Base-by-base conservation (phyloP, 2,329 filamentous ascomycete species). In the Ophioceras dolichostomum region DNA sequence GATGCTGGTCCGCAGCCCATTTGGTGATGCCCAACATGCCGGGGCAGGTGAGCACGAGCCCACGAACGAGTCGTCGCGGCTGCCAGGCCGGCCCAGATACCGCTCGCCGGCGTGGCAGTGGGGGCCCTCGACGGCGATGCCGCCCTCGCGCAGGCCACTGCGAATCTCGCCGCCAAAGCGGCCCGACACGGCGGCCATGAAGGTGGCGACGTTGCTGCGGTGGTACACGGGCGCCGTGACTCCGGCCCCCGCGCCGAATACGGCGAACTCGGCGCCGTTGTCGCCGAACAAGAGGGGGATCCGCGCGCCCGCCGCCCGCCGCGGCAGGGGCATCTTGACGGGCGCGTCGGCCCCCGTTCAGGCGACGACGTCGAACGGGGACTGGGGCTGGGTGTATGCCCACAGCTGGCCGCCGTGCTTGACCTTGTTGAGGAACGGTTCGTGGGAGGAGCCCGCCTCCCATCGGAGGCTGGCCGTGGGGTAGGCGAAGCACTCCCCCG, bases 361-460 rank as follows among this genome's bases (percentile, higher is more conserved):
- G 4, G 74, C 75, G 1, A 78, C 75, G 3, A 80, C 74, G 43
- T 81, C 74, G 43, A 79, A 79, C 0, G 75, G 74, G 2, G 68
- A 76, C 50, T 79, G 74, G 22, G 61, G 62, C 48, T 80, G 76
- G 30, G 63, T 68, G 34, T 70, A 73, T 13, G 60, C 59, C 50
- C 73, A 77, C 31, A 78, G 64, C 39, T 68, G 68, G 3, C 73
- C 74, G 3, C 65, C 65, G 38, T 78, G 68, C 47, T 79, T 79
- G 46, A 69, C 67, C 3, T 76, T 57, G 12, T 79, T 59, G 42
- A 41, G 22, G 32, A 40, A 45, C 14, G n/a, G n/a, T n/a, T n/a
- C n/a, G n/a, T n/a, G n/a, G n/a, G n/a, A n/a, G n/a, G 36, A 26
- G 6, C 34, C 24, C 1, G 41, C 31, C 30, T 54, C 51, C 20